Evolutionary conservation across 192 early-diverging fungal genomes (phyloP), one percentile per base, ranked within the genome.

Genomic region (Coemansia umbellata): DNA sequence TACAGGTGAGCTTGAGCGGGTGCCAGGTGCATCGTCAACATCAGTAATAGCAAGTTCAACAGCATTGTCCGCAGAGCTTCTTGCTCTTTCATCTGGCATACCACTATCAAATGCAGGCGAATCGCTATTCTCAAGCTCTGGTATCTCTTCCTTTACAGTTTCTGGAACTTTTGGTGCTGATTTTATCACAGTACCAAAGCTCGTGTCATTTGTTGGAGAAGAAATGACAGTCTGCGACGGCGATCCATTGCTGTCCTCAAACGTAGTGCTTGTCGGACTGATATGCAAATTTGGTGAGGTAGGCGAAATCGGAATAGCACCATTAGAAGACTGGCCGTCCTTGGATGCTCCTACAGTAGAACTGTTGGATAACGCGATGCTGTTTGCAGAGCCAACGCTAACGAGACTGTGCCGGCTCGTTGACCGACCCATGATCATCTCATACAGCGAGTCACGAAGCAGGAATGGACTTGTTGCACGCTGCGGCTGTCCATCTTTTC

Each of bases 371-470:
- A 59, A 41, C 9, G 54, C 60, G 31, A 63, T 67, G 52, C 72
- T 74, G 51, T 63, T 45, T 2, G 53, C 30, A 15, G 72, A 74
- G 11, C 47, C 42, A 8, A 55, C 37, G 37, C 72, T 74, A 0
- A 60, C 41, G 35, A 59, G 31, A 13, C 43, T 45, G 51, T 56
- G 45, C 40, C 63, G 30, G 37, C 72, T 67, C 8, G 55, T 47
- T n/a, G 72, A 61, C 17, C 60, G 60, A 23, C 65, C 64, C 72
- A 74, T 74, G 50, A 74, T 74, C 72, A 74, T 67, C 53, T 74
- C 72, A 33, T 74, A 74, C 9, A 74, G 41, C 51, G 72, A 74
- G 47, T 74, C 72, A 22, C 72, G 72, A 22, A 67, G 32, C 24
- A 66, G 50, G 37, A 74, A 74, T 9, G 72, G 72, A 23, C 72